Conservation (phyloP, 192 early-diverging fungal species). For the Linnemannia hyalina region DNA sequence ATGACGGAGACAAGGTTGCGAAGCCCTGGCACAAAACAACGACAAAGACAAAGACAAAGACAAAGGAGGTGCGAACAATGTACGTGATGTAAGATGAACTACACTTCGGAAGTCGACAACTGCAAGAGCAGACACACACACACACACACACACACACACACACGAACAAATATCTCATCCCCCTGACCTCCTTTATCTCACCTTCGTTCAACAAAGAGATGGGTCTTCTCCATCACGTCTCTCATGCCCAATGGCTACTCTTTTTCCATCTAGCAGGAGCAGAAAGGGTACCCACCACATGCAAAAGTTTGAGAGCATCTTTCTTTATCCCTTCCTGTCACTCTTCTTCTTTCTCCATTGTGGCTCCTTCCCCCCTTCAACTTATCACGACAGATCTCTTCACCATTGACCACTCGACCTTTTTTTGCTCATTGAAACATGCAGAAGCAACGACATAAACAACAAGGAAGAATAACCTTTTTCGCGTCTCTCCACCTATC, state of each 20-base stretch:
- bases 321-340: not conserved
- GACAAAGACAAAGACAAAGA: too few relatives aligned
- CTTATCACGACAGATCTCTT: not conserved
- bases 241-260: not conserved
- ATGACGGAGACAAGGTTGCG: too few relatives aligned
- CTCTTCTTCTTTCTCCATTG: not conserved
- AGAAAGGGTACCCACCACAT: not conserved
- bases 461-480: not conserved
- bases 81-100: too few relatives aligned
- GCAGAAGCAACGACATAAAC: not conserved
- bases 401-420: not conserved
- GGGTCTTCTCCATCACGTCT: not conserved
- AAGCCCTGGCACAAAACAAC: too few relatives aligned
- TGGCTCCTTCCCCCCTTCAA: not conserved
- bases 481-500: not conserved
- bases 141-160: not conserved
- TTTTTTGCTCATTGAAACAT: constrained; percentile 5
- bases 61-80: too few relatives aligned
- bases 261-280: not conserved
- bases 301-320: not conserved
- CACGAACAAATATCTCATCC: not conserved
- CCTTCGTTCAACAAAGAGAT: not conserved
- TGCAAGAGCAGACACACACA: not conserved
- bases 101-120: too few relatives aligned
- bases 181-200: not conserved